Evolutionary conservation across 2,329 filamentous ascomycete species (phyloP), one percentile per base, ranked within the genome.

Genomic region (Aspergillus sp.): DNA sequence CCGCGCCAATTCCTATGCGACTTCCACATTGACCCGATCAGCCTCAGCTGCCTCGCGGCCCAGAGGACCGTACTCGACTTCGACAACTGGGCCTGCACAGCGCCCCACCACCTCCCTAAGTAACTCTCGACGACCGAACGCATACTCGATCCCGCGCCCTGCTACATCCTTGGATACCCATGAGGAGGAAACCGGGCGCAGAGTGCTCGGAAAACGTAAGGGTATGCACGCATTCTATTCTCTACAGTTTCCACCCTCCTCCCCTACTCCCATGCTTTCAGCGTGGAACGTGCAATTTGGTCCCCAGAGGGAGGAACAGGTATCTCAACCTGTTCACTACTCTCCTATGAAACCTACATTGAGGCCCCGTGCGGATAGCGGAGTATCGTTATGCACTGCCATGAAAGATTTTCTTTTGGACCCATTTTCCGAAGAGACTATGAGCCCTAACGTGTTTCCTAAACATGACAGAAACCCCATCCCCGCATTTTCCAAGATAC

Each of bases 11-110:
- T 72, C 74, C 3, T 71, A 70, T 52, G 69, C 76, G 11, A 76
- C 77, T 4, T 78, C 77, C 0, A 72, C 74, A 41, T 69, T 75
- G 34, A 76, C 76, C 11, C 72, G 77, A 57, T 72, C 72, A 9
- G 72, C 79, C 6, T 77, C 80, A 7, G 79, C 82, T 30, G 75
- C 78, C 19, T 78, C 78, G 38, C 80, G 81, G 66, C 74, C 78
- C 60, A 75, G 79, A 53, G 78, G 79, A 57, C 82, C 78, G 64
- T 81, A 79, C 63, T 87, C 88, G 64, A 81, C 84, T 15, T 85
- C 82, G 63, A 89, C 85, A 68, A 74, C 87, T 30, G 86, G 87
- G 1, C 81, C 83, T 13, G 82, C 80, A 15, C 68, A 74, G 19
- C 83, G 86, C 65, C 80, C 84, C 15, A 75, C 79, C 6, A 74